Conservation (phyloP, 2,329 filamentous ascomycete genomes). For the Beauveria scarabaeidicola region DNA sequence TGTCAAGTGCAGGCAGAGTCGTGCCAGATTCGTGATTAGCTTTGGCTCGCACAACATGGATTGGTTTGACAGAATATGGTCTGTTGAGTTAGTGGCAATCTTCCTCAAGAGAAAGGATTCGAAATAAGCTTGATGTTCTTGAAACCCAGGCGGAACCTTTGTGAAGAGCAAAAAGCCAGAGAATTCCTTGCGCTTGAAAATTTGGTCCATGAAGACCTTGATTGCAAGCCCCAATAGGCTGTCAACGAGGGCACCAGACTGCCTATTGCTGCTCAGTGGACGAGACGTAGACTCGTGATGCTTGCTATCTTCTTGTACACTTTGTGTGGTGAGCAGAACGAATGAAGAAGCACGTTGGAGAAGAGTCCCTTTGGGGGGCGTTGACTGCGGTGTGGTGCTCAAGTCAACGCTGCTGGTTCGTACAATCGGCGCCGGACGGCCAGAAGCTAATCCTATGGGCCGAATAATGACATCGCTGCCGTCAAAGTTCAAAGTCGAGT, state of each 20-base stretch:
- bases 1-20: conserved; percentile 70
- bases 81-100: conserved; percentile 62
- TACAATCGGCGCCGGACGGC: conserved; percentile 59
- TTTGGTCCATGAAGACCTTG: conserved; percentile 74
- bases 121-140: conserved; percentile 92
- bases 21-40: conserved; percentile 76
- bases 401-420: conserved; percentile 56
- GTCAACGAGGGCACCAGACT: conserved; percentile 58
- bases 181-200: conserved; percentile 84
- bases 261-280: not conserved
- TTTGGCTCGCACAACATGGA: conserved; percentile 70
- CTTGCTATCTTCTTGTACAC: conserved; percentile 35
- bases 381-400: conserved; percentile 38
- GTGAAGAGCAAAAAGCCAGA: conserved; percentile 75
- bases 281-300: conserved; percentile 41
- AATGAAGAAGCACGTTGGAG: conserved; percentile 83
- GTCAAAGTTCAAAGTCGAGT: conserved; percentile 74
- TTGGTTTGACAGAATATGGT: conserved; percentile 61
- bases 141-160: conserved; percentile 84
- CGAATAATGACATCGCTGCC: conserved; percentile 78
- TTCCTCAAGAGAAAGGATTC: conserved; percentile 80
- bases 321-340: conserved; percentile 70
- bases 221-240: conserved; percentile 70
- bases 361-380: conserved; percentile 46
- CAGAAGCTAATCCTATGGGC: conserved; percentile 52